Percentiles rank a stretch among this genome's conserved stretches.
phyloP scores from a whole-genome alignment of 1,284 basidiomycete species.

The Chalciporus sp. region DNA sequence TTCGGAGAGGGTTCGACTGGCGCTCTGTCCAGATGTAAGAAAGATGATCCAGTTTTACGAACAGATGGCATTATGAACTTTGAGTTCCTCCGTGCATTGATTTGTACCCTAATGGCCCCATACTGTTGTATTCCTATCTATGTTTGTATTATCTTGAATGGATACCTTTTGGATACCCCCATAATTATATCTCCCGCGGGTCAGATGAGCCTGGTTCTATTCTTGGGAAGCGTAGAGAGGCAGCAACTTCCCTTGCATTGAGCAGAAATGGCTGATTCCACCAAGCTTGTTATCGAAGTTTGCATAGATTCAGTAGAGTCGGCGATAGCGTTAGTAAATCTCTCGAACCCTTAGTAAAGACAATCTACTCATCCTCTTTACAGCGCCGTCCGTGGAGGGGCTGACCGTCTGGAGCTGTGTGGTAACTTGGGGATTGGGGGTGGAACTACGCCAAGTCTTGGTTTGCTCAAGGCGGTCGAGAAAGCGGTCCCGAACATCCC shows the following conservation, averaged over 20 bases:
- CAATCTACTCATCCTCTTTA: slow-evolving; percentile 11
- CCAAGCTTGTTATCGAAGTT: slow-evolving; percentile 58
- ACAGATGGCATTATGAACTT: slow-evolving; percentile 30
- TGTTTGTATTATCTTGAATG: not conserved
- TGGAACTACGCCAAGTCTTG: slow-evolving; percentile 77
- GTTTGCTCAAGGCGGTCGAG: slow-evolving; percentile 62
- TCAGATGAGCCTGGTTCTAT: no score
- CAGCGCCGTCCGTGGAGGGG: slow-evolving; percentile 70
- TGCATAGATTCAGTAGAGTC: slow-evolving; percentile 81
- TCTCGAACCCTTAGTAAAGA: not conserved
- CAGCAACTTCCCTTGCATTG: not conserved
- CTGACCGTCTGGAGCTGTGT: slow-evolving; percentile 79
- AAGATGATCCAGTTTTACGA: slow-evolving; percentile 64
- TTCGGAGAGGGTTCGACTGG: slow-evolving; percentile 63
- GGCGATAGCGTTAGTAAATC: slow-evolving; percentile 58
- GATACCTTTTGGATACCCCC: no score
- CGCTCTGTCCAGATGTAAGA: slow-evolving; percentile 64
- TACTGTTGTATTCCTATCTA: not conserved
- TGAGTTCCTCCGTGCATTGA: not conserved
- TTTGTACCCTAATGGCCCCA: not conserved
- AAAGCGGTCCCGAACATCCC: slow-evolving; percentile 48
- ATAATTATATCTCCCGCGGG: no score
- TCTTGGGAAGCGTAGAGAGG: no score
- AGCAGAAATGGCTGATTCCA: not conserved
- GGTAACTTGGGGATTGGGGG: slow-evolving; percentile 71